Percentiles rank a stretch among this genome's conserved stretches.
Evolutionary conservation across 345 rosid genomes (phyloP).

Genomic region (Ceriops tagal): DNA sequence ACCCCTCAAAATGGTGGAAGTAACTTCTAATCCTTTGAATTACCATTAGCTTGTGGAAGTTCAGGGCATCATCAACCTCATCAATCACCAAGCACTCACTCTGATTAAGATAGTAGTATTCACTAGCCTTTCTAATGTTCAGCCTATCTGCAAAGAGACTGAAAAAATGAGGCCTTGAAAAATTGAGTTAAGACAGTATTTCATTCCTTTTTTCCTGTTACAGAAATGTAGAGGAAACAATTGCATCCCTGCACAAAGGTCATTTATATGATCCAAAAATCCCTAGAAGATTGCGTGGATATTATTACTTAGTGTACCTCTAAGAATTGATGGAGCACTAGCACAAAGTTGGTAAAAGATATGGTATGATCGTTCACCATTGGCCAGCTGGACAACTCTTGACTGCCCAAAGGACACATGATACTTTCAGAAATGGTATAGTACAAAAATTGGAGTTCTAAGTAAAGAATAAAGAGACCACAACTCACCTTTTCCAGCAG

Average conservation of each 20-base stretch:
- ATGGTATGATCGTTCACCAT: constrained; percentile 91
- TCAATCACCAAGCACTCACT: constrained; percentile 72
- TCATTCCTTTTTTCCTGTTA: not conserved
- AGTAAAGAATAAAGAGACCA: constrained; percentile 20
- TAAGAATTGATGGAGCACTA: constrained; percentile 78
- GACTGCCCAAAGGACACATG: constrained; percentile 58
- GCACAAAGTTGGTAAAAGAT: constrained; percentile 91
- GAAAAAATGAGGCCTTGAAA: not conserved
- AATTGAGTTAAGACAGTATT: not conserved
- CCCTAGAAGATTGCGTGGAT: constrained; percentile 8
- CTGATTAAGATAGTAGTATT: constrained; percentile 82
- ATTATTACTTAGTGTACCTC: constrained; percentile 46
- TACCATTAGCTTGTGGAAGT: constrained; percentile 73
- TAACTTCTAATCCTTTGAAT: constrained; percentile 15
- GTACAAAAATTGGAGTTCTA: constrained; percentile 14
- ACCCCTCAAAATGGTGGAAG: constrained; percentile 1
- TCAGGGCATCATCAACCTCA: constrained; percentile 71
- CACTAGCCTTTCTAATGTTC: constrained; percentile 71
- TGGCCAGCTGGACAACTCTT: constrained; percentile 81
- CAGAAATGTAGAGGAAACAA: not conserved
- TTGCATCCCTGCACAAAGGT: not conserved
- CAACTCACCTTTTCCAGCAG: constrained; percentile 84
- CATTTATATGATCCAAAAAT: constrained; percentile 8
- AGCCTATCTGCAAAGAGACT: constrained; percentile 54
- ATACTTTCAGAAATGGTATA: constrained; percentile 32